These are phyloP conservation scores for Calonectria multiphialidica DNA, from an alignment of 2,329 filamentous ascomycete species.

Conservation along the genomic window DNA sequence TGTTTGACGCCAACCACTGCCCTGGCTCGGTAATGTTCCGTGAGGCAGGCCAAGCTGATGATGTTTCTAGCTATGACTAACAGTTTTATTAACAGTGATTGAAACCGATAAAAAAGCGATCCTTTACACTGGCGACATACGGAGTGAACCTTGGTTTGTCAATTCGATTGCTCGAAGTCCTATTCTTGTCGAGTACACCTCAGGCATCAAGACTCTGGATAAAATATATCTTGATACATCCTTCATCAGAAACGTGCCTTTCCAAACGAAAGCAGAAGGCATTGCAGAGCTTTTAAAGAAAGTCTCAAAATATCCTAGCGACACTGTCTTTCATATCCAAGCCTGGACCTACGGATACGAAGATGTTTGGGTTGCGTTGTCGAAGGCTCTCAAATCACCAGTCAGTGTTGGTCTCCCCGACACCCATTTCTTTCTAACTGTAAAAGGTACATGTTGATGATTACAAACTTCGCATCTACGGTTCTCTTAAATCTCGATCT, in stretches of 20 bases:
- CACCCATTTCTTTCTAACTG: constrained; percentile 2
- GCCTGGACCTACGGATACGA: constrained; percentile 94
- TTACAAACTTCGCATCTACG: constrained; percentile 83
- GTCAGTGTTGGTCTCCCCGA: constrained; percentile 51
- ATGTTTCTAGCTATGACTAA: background rate
- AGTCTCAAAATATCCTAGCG: constrained; percentile 74
- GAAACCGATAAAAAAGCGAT: constrained; percentile 79
- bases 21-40: constrained; percentile 91
- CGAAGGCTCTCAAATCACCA: constrained; percentile 74
- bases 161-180: constrained; percentile 79
- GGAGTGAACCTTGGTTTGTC: constrained; percentile 90
- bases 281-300: constrained; percentile 79
- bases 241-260: constrained; percentile 63
- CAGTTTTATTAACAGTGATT: constrained; percentile 65
- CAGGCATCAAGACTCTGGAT: constrained; percentile 76
- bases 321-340: constrained; percentile 86
- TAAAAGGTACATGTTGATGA: constrained; percentile 81
- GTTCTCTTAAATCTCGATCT: constrained; percentile 65
- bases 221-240: constrained; percentile 93
- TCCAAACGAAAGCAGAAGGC: constrained; percentile 79
- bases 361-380: constrained; percentile 88
- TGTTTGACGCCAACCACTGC: constrained; percentile 94
- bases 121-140: constrained; percentile 90
- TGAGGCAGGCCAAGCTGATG: constrained; percentile 47
- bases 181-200: constrained; percentile 78